Percentiles rank a stretch among this genome's conserved stretches.
Conservation (phyloP, 2,329 filamentous ascomycete genomes). For the Botrytis cinerea region DNA sequence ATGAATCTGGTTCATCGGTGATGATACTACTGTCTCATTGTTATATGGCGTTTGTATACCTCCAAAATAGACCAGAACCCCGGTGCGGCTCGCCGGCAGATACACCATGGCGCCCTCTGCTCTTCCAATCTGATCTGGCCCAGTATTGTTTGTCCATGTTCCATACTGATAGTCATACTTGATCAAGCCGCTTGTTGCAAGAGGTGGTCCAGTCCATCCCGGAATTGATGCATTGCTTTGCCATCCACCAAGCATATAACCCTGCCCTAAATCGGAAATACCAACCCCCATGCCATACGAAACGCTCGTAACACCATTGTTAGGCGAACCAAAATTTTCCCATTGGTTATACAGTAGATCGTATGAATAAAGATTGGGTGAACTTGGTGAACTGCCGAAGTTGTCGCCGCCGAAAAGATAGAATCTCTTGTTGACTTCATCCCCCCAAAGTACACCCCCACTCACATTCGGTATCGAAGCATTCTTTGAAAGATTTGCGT, state of each 20-base stretch:
- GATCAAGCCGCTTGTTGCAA: conserved; percentile 55
- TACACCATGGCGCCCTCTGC: conserved; percentile 63
- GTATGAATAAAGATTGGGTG: conserved; percentile 57
- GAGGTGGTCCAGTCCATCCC: conserved; percentile 51
- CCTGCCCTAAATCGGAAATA: conserved; percentile 55
- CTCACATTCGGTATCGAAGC: conserved; percentile 53
- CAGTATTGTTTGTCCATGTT: conserved; percentile 54
- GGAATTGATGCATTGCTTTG: conserved; percentile 55
- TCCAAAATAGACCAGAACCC: conserved; percentile 63
- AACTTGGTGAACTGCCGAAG: conserved; percentile 46
- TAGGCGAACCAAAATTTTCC: conserved; percentile 49
- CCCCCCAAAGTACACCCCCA: conserved; percentile 57
- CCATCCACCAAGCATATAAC: conserved; percentile 66
- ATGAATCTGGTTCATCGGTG: conserved; percentile 54
- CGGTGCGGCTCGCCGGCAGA: conserved; percentile 59
- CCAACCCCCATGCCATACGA: conserved; percentile 60
- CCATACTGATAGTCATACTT: conserved; percentile 58
- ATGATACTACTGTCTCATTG: conserved; percentile 48
- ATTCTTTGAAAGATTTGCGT: conserved; percentile 61
- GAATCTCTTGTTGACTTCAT: conserved; percentile 62
- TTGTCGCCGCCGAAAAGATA: conserved; percentile 65
- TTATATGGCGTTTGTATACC: conserved; percentile 52
- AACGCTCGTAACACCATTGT: conserved; percentile 47
- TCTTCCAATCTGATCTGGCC: conserved; percentile 54
- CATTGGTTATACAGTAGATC: conserved; percentile 59